phyloP scores from a whole-genome alignment of 2,329 filamentous ascomycete species.

The Sphaerostilbella broomeana region DNA sequence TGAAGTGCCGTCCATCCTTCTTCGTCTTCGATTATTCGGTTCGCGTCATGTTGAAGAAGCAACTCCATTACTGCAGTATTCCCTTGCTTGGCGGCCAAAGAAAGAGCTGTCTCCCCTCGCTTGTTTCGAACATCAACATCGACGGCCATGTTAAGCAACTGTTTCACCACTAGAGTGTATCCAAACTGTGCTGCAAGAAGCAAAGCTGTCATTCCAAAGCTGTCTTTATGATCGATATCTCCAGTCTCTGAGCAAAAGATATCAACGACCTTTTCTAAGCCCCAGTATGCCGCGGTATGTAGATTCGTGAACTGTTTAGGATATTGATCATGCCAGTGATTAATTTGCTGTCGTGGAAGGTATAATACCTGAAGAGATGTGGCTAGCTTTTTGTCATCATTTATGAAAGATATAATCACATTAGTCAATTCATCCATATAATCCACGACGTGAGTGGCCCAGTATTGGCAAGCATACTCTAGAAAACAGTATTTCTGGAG shows the following conservation, averaged over 20 bases:
- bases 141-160: neutral
- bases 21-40: constrained; percentile 9
- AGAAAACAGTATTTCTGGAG: neutral
- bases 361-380: neutral
- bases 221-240: neutral
- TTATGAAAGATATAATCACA: neutral
- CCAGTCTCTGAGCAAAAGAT: neutral
- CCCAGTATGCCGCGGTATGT: constrained; percentile 14
- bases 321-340: constrained; percentile 9
- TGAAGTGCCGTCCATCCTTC: constrained; percentile 15
- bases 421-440: neutral
- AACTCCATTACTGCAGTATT: neutral
- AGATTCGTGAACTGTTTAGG: constrained; percentile 11
- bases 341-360: neutral
- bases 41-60: neutral
- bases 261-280: constrained; percentile 7
- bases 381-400: neutral
- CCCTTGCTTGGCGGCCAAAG: neutral
- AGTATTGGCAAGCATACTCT: neutral
- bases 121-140: neutral
- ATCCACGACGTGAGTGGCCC: neutral
- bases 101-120: neutral
- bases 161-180: neutral
- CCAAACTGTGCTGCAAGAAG: neutral
- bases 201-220: neutral